Evolutionary conservation across 441 rosid species (phyloP), one percentile per base, ranked within the genome.

Genomic region (Theobroma grandiflorum): DNA sequence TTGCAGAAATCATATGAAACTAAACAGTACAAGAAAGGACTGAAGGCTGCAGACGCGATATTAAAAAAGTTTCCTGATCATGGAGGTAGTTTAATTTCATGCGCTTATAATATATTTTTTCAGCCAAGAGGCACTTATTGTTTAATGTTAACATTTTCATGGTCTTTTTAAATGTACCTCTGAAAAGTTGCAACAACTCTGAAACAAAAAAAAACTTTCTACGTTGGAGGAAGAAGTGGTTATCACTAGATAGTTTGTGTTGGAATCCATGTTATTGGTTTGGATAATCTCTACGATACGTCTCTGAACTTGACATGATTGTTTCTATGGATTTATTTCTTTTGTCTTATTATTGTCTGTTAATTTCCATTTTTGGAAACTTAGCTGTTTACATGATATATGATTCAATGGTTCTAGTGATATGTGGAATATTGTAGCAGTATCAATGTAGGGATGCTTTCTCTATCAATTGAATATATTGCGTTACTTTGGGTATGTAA

Each of bases 1-100:
- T 79, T 85, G 91, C 92, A 97, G 99, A 97, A 95, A 95, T 97
- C 99, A 37, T 97, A 95, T 85, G 99, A 97, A 88, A 95, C 96
- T 43, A 97, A 97, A 79, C 99, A 95, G 86, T 97, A 97, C 85
- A 97, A 97, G 92, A 97, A 94, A 88, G 99, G 99, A 49, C 79
- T 97, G 83, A 97, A 94, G 91, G 97, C 99, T n/a, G 99, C 99
- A 35, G 99, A 97, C 90, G 85, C 98, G 74, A 97, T 97, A 74
- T 82, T 95, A 86, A 95, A 93, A 85, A 97, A 94, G 90, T 94
- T 94, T 91, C 99, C 99, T 18, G 93, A 92, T 73, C 99, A 97
- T 95, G 99, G 99, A 76, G 99, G 99, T 97, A 87, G 50, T 67
- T 43, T 69, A 58, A 9, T 74, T 62, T 72, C 42, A 68, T 80